phyloP scores from a whole-genome alignment of 1,284 basidiomycete genomes.

The Macrocybe sp. region DNA sequence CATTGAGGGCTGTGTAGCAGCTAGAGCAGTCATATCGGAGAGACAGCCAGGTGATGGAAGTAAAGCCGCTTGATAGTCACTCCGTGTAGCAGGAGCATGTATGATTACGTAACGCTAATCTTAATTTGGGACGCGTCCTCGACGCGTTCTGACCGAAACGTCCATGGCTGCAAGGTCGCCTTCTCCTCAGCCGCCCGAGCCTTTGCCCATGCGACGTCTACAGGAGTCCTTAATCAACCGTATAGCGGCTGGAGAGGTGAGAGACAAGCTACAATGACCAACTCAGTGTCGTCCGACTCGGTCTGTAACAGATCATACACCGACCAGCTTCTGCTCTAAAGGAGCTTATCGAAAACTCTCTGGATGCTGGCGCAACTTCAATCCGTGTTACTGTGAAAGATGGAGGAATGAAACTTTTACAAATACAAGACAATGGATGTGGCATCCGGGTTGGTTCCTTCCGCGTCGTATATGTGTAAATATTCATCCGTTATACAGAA shows the following conservation, averaged over 20 bases:
- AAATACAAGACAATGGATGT: constrained; percentile 96
- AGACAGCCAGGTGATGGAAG: neutral
- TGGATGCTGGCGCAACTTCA: constrained; percentile 88
- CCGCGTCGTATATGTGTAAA: neutral
- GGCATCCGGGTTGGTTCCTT: constrained; percentile 73
- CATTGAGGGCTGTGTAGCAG: neutral
- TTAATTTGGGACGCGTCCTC: constrained; percentile 1
- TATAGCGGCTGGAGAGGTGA: constrained; percentile 79
- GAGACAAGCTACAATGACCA: constrained; percentile 7
- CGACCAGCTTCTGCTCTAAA: constrained; percentile 95
- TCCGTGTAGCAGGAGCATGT: neutral
- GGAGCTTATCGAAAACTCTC: constrained; percentile 91
- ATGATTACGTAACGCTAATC: neutral
- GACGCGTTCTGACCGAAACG: neutral
- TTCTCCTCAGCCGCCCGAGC: constrained; percentile 16
- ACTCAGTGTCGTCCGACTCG: neutral
- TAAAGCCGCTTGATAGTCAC: neutral
- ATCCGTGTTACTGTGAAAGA: constrained; percentile 92
- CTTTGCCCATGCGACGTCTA: constrained; percentile 61
- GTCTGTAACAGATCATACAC: constrained; percentile 79
- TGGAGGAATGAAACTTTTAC: constrained; percentile 91
- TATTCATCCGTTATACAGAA: constrained; percentile 30
- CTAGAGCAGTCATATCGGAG: constrained; percentile 2
- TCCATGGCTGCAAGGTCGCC: neutral
- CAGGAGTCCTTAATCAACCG: constrained; percentile 75